Percentiles rank a stretch among this genome's conserved stretches.
Evolutionary conservation across 2,329 filamentous ascomycete genomes (phyloP).

Genomic region (Scedosporium minutisporum): DNA sequence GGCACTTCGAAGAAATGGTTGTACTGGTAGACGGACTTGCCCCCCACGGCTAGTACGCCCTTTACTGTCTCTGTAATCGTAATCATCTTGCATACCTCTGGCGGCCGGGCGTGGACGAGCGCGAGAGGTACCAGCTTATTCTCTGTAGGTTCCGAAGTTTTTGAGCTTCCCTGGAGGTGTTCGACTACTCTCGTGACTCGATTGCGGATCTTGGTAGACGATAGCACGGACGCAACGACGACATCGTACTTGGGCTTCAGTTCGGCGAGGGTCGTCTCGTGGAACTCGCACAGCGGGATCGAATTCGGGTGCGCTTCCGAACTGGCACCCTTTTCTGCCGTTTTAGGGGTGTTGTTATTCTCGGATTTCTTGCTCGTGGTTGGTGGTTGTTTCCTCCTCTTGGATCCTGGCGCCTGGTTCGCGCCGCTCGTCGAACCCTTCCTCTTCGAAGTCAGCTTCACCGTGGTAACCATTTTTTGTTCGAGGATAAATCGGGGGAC

Average conservation of each 20-base stretch:
- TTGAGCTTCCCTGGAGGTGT: conserved; percentile 29
- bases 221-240: conserved; percentile 44
- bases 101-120: conserved; percentile 41
- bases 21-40: conserved; percentile 44
- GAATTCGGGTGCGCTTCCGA: background rate
- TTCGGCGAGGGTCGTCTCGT: conserved; percentile 31
- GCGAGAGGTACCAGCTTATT: conserved; percentile 23
- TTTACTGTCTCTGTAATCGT: conserved; percentile 59
- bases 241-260: conserved; percentile 39
- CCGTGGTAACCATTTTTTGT: no score
- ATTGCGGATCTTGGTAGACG: conserved; percentile 50
- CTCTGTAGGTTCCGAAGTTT: conserved; percentile 6
- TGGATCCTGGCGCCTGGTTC: background rate
- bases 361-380: conserved; percentile 7
- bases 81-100: conserved; percentile 54
- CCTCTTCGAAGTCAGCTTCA: background rate
- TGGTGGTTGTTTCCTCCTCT: conserved; percentile 4
- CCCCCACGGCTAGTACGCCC: conserved; percentile 37
- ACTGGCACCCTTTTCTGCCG: background rate
- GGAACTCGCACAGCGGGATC: conserved; percentile 21
- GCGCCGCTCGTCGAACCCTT: background rate
- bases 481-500: no score
- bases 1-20: conserved; percentile 44
- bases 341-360: no score
- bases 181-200: conserved; percentile 35